These are phyloP conservation scores for Mrakia gelida DNA, from an alignment of 768 basidiomycete species.

Conservation along the genomic window DNA sequence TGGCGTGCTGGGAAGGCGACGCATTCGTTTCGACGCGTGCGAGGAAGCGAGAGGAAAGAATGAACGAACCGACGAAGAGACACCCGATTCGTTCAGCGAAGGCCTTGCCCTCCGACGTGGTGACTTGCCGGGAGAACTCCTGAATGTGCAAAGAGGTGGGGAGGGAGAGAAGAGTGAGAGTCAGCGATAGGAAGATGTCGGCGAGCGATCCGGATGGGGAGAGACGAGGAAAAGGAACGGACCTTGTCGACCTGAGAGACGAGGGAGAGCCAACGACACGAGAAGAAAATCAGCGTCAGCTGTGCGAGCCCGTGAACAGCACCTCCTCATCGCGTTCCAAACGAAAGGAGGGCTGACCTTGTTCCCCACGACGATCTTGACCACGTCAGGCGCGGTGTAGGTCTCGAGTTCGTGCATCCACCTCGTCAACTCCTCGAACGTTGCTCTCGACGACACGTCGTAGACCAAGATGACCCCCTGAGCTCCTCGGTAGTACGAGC, in stretches of 20 bases:
- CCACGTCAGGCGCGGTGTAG: constrained; percentile 77
- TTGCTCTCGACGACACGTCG: constrained; percentile 86
- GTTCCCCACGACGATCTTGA: constrained; percentile 85
- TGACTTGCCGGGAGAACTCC: constrained; percentile 87
- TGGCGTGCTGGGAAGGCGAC: too few species aligned
- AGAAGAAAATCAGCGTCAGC: background rate
- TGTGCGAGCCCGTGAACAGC: too few species aligned
- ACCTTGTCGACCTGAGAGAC: constrained; percentile 7
- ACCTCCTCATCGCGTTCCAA: too few species aligned
- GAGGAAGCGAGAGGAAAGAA: background rate
- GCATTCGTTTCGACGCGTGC: background rate
- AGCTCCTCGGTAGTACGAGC: constrained; percentile 75
- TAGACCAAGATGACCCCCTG: constrained; percentile 82
- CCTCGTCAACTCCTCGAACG: constrained; percentile 86
- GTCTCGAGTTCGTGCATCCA: constrained; percentile 91
- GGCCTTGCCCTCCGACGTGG: constrained; percentile 66
- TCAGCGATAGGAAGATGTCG: constrained; percentile 50
- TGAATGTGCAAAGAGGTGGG: constrained; percentile 40
- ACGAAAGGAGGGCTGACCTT: constrained; percentile 49
- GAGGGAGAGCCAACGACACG: constrained; percentile 46
- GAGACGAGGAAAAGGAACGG: background rate
- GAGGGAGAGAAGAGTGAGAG: constrained; percentile 39
- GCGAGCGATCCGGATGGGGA: constrained; percentile 51
- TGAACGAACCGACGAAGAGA: constrained; percentile 59
- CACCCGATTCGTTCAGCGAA: constrained; percentile 80